Evolutionary conservation across 176 grass and related monocot species (phyloP), one percentile per base, ranked within the genome.

Genomic region (Oryza rufipogon): DNA sequence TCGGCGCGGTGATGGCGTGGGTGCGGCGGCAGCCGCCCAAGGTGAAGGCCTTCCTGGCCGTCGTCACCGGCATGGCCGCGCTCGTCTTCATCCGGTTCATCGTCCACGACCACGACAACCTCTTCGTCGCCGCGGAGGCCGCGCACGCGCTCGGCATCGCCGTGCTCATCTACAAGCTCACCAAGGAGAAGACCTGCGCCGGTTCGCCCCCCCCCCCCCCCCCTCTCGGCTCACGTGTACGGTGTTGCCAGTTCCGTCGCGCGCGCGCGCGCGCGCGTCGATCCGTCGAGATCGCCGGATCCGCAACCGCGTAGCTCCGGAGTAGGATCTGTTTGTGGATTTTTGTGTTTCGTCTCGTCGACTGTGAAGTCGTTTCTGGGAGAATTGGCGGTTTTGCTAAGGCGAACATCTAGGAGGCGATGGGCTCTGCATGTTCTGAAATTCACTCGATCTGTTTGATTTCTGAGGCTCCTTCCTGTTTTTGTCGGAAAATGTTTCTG

Each of bases 71-170:
- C 87, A 94, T 99, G 93, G 91, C 96, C 81, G 91, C 93, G 78
- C 91, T 99, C 64, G 93, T 94, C 69, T 94, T 95, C 83, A 93
- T 99, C 75, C 89, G 96, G 23, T 99, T 96, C 86, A 92, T 99
- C 84, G 96, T 99, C 58, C 91, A 99, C 74, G 96, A 99, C 89
- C 96, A 99, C 86, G 93, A 99, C 87, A 96, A 96, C 85, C 86
- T 99, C 51, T 99, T 99, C 81, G 91, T 92, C 56, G 96, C 93
- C 41, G 87, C 96, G 23, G 96, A 99, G 93, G 96, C 96, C 11
- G 96, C 90, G 49, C 96, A 99, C 77, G 93, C 96, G 15, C 72
- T 96, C 47, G 96, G 96, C 88, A 91, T 99, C 81, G 89, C 61
- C 42, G 93, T 99, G 30, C 91, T 99, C 26, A 88, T 99, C 71